These are phyloP conservation scores for Butyriboletus regius DNA, from an alignment of 1,284 basidiomycete genomes.

Conservation along the genomic window DNA sequence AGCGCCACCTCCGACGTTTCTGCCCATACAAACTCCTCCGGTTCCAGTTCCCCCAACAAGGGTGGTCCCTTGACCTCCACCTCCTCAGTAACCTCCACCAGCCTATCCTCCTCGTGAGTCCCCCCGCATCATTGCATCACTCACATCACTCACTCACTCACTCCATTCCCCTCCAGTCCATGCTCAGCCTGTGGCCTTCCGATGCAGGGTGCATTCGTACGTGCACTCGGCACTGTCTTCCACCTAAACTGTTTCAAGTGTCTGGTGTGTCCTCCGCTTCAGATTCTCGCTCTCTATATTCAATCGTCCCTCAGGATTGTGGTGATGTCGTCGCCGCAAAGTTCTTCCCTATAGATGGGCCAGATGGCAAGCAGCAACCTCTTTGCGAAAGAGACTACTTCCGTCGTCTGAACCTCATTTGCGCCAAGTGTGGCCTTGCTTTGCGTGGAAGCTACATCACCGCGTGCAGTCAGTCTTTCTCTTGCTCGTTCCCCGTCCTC, in stretches of 20 bases:
- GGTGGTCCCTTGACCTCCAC: slow-evolving; percentile 44
- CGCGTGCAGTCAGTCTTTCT: slow-evolving; percentile 77
- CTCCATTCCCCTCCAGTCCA: slow-evolving; percentile 37
- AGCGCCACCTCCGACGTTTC: slow-evolving; percentile 49
- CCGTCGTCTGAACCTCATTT: slow-evolving; percentile 89
- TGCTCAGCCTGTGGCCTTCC: slow-evolving; percentile 68
- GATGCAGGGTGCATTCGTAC: slow-evolving; percentile 92
- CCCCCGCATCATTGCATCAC: slow-evolving; percentile 16
- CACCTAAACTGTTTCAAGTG: slow-evolving; percentile 97
- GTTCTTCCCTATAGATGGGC: slow-evolving; percentile 94
- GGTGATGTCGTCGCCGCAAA: slow-evolving; percentile 93
- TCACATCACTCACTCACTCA: slow-evolving; percentile 9
- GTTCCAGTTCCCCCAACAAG: slow-evolving; percentile 37
- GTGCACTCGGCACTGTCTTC: slow-evolving; percentile 89
- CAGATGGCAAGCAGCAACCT: slow-evolving; percentile 78
- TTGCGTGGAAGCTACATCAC: slow-evolving; percentile 97
- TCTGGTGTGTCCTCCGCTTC: slow-evolving; percentile 53
- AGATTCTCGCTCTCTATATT: not conserved
- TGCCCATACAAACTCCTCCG: slow-evolving; percentile 42
- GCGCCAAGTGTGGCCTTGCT: slow-evolving; percentile 90
- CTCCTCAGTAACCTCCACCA: slow-evolving; percentile 38
- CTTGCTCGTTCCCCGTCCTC: slow-evolving; percentile 1
- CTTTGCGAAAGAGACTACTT: slow-evolving; percentile 99
- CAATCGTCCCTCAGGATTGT: slow-evolving; percentile 66
- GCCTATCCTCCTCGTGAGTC: slow-evolving; percentile 42